These are phyloP conservation scores for Kappamyces sp. DNA, from an alignment of 192 early-diverging fungal genomes.

Conservation along the genomic window DNA sequence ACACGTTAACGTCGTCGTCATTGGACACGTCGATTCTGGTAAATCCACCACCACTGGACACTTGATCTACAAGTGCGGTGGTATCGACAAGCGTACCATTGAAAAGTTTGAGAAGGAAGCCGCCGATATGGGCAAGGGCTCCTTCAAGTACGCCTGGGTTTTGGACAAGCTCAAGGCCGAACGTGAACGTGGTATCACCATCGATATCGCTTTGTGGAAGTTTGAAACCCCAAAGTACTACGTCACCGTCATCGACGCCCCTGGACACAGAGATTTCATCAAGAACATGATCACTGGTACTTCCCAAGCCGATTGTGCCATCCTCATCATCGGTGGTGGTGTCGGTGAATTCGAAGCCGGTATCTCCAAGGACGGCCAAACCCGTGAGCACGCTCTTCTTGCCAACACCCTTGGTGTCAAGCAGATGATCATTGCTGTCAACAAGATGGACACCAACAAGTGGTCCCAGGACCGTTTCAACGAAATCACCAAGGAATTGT, in stretches of 20 bases:
- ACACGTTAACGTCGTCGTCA: constrained; percentile 73
- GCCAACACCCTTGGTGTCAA: constrained; percentile 97
- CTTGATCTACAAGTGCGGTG: constrained; percentile 99
- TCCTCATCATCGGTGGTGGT: constrained; percentile 92
- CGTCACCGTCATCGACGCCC: constrained; percentile 99
- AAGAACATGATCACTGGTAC: constrained; percentile 93
- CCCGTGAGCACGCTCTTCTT: constrained; percentile 98
- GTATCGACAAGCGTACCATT: constrained; percentile 99
- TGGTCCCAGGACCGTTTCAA: constrained; percentile 92
- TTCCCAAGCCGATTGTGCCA: constrained; percentile 93
- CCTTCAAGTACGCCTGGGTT: constrained; percentile 99
- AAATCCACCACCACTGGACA: constrained; percentile 99
- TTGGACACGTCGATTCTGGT: constrained; percentile 99
- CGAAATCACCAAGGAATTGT: constrained; percentile 94
- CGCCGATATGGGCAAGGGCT: constrained; percentile 97
- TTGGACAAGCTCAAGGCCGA: constrained; percentile 99
- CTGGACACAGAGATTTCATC: constrained; percentile 99
- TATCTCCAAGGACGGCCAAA: constrained; percentile 99
- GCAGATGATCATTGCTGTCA: constrained; percentile 98
- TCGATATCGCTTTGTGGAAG: constrained; percentile 96
- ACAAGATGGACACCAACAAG: constrained; percentile 99
- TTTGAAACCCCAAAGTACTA: constrained; percentile 92
- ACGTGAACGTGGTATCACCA: constrained; percentile 99
- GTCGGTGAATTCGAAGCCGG: constrained; percentile 91
- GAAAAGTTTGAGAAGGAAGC: constrained; percentile 99